Base-by-base conservation (phyloP, 257 asterid genomes). In the Coffea canephora region DNA sequence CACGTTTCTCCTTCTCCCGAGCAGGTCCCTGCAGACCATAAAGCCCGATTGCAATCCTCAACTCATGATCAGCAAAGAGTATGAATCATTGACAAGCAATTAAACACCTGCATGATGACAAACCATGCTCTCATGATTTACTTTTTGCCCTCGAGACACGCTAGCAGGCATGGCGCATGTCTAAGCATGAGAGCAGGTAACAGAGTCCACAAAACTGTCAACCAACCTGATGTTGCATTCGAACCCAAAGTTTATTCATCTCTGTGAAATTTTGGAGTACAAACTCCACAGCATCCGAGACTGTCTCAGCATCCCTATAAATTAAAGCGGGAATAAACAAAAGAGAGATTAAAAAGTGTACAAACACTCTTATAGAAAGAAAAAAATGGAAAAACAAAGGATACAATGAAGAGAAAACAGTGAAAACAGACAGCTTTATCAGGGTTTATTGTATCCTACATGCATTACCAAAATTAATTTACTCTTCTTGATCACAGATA, bases 211-310 rank as follows among this genome's bases (percentile, higher is more conserved):
- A 71, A 74, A 78, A 62, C 82, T 85, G 85, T 82, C 81, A 85
- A 85, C 94, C 86, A 84, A 96, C 99, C 98, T 92, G 97, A 84
- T 96, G 96, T 78, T 96, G 99, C 99, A 96, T 96, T 85, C 98
- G 91, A 83, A 96, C 99, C 99, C 99, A 96, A 69, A 96, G 99
- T 84, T 96, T 94, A 90, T 96, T 96, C 99, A 96, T 96, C 90
- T 96, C 99, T 11, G 98, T 94, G 88, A 96, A 96, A 89, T 96
- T 96, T 87, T 94, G 99, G 78, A 96, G 97, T 71, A 96, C 98
- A 86, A 96, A 96, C 84, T 96, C 99, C 65, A 96, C 97, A 61
- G 98, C 96, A 86, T 94, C 97, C 77, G 77, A 84, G 74, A 91
- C 94, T 8, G 98, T 92, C 83, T 96, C 96, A 66, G 96, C 98